Conservation (phyloP, 805 yeast genomes). For the Candida stauntonica region DNA sequence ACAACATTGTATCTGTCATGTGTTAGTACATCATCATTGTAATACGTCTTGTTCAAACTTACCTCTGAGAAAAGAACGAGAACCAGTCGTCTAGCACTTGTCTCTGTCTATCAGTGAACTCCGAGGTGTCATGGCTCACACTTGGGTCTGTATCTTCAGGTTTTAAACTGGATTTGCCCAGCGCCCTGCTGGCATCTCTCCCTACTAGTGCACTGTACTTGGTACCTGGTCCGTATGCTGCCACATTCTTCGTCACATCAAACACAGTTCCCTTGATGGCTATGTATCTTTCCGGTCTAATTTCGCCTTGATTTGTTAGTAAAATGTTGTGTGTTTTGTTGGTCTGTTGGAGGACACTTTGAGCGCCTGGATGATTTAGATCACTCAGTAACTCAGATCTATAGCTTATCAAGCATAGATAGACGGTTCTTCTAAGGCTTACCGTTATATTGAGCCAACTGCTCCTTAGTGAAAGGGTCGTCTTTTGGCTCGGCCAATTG, state of each 20-base stretch:
- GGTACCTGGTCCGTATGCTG: slow-evolving; percentile 73
- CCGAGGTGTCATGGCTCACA: slow-evolving; percentile 45
- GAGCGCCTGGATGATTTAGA: too few species aligned
- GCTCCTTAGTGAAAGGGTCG: slow-evolving; percentile 37
- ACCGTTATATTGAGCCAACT: slow-evolving; percentile 46
- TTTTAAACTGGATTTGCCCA: slow-evolving; percentile 64
- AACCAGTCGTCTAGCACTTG: slow-evolving; percentile 72
- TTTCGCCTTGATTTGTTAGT: slow-evolving; percentile 31
- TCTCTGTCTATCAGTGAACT: slow-evolving; percentile 54
- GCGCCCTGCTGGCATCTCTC: slow-evolving; percentile 70
- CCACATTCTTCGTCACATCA: slow-evolving; percentile 65
- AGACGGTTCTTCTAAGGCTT: too few species aligned
- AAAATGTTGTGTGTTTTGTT: neutral
- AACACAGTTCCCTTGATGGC: slow-evolving; percentile 74
- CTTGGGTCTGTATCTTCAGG: slow-evolving; percentile 42
- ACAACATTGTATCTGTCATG: slow-evolving; percentile 16
- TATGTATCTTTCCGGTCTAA: slow-evolving; percentile 51
- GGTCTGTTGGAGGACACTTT: too few species aligned
- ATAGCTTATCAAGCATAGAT: too few species aligned
- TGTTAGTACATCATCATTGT: slow-evolving; percentile 4
- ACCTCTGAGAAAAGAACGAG: slow-evolving; percentile 53
- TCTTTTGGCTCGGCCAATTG: slow-evolving; percentile 47
- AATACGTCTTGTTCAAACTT: slow-evolving; percentile 12
- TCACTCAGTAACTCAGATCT: too few species aligned
- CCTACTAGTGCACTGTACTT: slow-evolving; percentile 72